These are phyloP conservation scores for Claviceps pazoutovae DNA, from an alignment of 2,329 filamentous ascomycete species.

Conservation along the genomic window DNA sequence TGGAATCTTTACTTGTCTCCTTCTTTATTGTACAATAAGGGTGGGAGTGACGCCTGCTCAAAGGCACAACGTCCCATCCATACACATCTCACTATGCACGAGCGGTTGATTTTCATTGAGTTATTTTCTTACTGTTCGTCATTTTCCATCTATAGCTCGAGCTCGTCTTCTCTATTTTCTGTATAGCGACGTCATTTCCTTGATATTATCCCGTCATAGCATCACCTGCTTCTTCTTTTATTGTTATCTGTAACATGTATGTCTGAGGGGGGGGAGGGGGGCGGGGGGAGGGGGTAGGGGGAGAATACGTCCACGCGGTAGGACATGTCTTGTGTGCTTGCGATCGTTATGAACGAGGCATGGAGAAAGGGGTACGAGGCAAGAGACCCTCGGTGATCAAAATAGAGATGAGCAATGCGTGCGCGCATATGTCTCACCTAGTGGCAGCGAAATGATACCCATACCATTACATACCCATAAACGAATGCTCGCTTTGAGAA, in stretches of 20 bases:
- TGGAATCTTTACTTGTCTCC: neutral
- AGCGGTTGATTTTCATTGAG: constrained; percentile 6
- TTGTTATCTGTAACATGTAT: neutral
- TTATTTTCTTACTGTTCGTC: constrained; percentile 6
- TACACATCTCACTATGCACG: neutral
- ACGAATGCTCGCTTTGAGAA: too few species aligned
- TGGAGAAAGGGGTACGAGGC: neutral
- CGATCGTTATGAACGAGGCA: too few species aligned
- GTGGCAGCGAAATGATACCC: too few species aligned
- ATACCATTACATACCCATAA: too few species aligned
- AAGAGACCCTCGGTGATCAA: neutral
- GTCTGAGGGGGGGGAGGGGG: neutral
- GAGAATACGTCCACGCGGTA: neutral
- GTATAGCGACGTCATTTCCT: constrained; percentile 2
- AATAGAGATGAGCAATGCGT: too few species aligned
- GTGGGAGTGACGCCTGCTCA: neutral
- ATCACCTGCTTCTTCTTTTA: neutral
- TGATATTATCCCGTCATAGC: neutral
- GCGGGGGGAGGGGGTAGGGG: too few species aligned
- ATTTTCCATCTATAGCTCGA: neutral
- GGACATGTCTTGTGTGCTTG: neutral
- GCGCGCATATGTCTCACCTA: too few species aligned
- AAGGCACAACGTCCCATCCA: neutral
- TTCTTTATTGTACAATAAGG: neutral
- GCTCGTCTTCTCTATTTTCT: constrained; percentile 2